Base-by-base conservation (phyloP, 495 filamentous ascomycete genomes). In the Neurospora tetrasperma region DNA sequence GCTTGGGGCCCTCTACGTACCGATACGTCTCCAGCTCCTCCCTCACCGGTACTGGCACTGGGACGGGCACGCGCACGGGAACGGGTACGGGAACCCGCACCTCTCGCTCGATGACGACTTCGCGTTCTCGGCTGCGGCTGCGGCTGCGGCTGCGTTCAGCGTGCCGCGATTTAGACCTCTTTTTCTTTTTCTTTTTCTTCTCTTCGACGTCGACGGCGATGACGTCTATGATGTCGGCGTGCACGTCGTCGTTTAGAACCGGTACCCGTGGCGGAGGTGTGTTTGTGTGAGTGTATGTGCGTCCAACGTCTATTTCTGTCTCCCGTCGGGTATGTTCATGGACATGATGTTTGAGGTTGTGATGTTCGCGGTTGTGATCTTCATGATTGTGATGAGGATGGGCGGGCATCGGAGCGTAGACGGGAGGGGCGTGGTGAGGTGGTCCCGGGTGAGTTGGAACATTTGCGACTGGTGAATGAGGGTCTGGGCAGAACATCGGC, bases 121-220 rank as follows among this genome's bases (percentile, higher is more conserved):
- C 85, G 38, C 80, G 76, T 10, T 82, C 79, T 5, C 79, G 78
- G 40, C 72, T 70, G 31, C 77, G 39, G 39, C 35, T 38, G 2
- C 27, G 27, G 27, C 35, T 38, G 39, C 39, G 77, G 48, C 76
- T 76, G 66, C 73, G 73, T 59, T 79, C 72, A 41, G 73, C 76
- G 46, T 73, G 70, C 0, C 77, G 77, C 38, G 79, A 78, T 42
- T 74, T 76, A 16, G 69, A 71, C 3, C 74, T 71, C 16, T 72
- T 54, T 27, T 71, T 71, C 18, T 71, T 69, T 8, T 71, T 69
- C 42, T 71, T 71, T 39, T 70, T 75, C 12, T 74, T 73, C 27
- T 80, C 75, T 2, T 87, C 85, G 62, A 86, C 78, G 76, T 86
- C 84, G n/a, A 88, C 85, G 72, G 82, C 82, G 70, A 88, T 86